Conservation (phyloP, 768 basidiomycete genomes). For the Lactifluus rugatus region DNA sequence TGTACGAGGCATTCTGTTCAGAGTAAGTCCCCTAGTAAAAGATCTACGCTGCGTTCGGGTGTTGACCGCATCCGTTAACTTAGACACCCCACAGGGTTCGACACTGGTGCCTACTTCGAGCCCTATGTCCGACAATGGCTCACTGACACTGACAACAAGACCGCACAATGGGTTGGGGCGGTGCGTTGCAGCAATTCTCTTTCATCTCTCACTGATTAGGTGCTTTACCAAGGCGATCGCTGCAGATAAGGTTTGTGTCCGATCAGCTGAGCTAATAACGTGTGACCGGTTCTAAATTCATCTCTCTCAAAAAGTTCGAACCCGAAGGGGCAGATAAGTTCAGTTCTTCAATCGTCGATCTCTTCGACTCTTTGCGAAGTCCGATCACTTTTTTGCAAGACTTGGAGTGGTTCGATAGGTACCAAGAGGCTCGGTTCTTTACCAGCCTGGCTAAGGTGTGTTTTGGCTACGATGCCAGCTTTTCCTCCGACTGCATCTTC, state of each 20-base stretch:
- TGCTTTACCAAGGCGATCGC: slow-evolving; percentile 58
- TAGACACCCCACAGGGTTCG: slow-evolving; percentile 53
- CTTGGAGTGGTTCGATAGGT: slow-evolving; percentile 86
- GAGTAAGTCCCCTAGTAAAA: slow-evolving; percentile 41
- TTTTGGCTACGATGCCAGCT: background rate
- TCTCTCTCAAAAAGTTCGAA: slow-evolving; percentile 50
- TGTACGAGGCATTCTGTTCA: slow-evolving; percentile 74
- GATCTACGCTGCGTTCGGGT: background rate
- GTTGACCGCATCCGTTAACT: background rate
- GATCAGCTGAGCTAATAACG: background rate
- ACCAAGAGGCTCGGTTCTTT: slow-evolving; percentile 82
- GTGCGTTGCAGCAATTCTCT: slow-evolving; percentile 36
- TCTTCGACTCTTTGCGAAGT: slow-evolving; percentile 89
- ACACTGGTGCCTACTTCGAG: slow-evolving; percentile 73
- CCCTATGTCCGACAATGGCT: slow-evolving; percentile 86
- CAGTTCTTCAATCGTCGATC: slow-evolving; percentile 94
- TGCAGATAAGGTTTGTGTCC: slow-evolving; percentile 56
- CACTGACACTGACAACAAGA: slow-evolving; percentile 79
- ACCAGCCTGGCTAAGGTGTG: slow-evolving; percentile 79
- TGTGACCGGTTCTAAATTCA: background rate
- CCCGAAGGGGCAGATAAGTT: slow-evolving; percentile 72
- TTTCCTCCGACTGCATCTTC: background rate
- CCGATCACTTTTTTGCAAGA: slow-evolving; percentile 84
- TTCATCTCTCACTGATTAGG: slow-evolving; percentile 1
- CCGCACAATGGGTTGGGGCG: slow-evolving; percentile 87